phyloP scores from a whole-genome alignment of 2,329 filamentous ascomycete species.

The Fusarium sp. region DNA sequence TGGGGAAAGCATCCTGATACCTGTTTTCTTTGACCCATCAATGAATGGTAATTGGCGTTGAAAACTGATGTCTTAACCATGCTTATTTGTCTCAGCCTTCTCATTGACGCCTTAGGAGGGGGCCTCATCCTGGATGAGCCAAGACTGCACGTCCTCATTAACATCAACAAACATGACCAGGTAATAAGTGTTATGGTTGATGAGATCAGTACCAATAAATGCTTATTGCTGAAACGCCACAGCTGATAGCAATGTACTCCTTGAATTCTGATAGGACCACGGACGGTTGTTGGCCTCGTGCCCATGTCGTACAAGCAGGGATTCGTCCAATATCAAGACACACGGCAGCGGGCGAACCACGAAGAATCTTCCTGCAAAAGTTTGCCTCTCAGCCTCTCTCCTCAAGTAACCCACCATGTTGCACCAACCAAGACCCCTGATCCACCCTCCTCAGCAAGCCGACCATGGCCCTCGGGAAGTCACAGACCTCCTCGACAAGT shows the following conservation, averaged over 20 bases:
- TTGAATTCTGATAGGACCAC: not conserved
- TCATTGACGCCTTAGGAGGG: not conserved
- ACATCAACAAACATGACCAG: not conserved
- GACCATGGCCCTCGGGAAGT: not conserved
- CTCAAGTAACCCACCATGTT: not conserved
- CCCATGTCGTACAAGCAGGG: not conserved
- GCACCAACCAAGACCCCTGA: not conserved
- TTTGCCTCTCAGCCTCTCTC: not conserved
- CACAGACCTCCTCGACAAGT: not conserved
- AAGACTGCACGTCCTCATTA: not conserved
- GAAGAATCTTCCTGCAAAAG: not conserved
- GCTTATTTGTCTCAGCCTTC: not conserved
- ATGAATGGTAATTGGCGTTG: no score
- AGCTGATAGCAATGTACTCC: not conserved
- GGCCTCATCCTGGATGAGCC: not conserved
- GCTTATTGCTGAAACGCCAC: not conserved
- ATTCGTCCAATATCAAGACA: not conserved
- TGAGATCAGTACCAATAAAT: not conserved
- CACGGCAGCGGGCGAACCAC: not conserved
- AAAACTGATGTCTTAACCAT: not conserved
- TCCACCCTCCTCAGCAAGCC: not conserved
- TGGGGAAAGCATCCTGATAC: no score
- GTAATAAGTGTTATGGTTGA: not conserved
- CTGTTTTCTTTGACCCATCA: no score
- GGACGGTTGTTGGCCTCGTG: not conserved